phyloP scores from a whole-genome alignment of 2,329 filamentous ascomycete species.

The Ophiostoma piceae region DNA sequence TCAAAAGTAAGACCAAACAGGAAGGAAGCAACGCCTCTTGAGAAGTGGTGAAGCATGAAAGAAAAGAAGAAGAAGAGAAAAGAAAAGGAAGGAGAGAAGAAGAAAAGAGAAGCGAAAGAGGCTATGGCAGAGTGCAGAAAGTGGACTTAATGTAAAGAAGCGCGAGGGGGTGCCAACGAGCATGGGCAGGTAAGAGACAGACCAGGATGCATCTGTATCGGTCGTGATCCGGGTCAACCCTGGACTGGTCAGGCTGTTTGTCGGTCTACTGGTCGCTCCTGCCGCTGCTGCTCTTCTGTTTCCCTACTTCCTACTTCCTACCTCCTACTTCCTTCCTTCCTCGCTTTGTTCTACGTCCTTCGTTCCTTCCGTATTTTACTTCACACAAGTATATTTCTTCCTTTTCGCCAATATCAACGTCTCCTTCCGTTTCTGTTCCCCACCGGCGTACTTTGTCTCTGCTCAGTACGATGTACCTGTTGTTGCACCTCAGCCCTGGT shows the following conservation, averaged over 20 bases:
- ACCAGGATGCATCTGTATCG: conserved; percentile 8
- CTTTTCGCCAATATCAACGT: not conserved
- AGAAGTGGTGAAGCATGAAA: not conserved
- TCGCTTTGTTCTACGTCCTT: not conserved
- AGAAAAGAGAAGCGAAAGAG: not conserved
- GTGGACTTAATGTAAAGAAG: not conserved
- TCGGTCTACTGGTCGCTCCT: not conserved
- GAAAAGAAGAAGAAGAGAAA: not conserved
- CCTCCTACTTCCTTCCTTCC: not conserved
- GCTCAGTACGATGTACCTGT: not conserved
- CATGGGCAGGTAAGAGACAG: conserved; percentile 10
- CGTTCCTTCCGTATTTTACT: not conserved
- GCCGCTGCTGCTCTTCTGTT: not conserved
- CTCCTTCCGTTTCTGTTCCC: not conserved
- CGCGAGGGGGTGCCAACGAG: conserved; percentile 8
- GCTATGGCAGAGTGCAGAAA: conserved; percentile 3
- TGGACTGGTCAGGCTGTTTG: not conserved
- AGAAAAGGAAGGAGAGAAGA: conserved; percentile 10
- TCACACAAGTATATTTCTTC: not conserved
- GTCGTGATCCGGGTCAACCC: conserved; percentile 1
- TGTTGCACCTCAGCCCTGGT: conserved; percentile 1
- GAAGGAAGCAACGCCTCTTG: conserved; percentile 17
- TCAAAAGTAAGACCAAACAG: conserved; percentile 4
- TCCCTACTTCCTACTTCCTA: not conserved
- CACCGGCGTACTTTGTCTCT: not conserved